phyloP scores from a whole-genome alignment of 345 rosid species.

The Pelargonium nanum region DNA sequence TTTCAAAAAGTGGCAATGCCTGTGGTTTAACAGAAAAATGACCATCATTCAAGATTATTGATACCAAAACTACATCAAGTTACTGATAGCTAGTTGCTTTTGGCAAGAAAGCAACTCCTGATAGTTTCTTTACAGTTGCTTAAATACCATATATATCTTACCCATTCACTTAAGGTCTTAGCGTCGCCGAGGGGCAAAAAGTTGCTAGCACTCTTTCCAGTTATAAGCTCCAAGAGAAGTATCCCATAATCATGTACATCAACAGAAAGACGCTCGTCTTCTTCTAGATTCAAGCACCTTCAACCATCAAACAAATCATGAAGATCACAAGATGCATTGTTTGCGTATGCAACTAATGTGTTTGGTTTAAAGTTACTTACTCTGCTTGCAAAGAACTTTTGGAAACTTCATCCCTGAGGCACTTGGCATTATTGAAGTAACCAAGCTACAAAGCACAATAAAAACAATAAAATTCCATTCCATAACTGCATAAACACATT shows the following conservation, averaged over 20 bases:
- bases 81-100: too few species aligned
- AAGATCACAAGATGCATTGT: not conserved
- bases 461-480: slow-evolving; percentile 1
- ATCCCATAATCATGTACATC: slow-evolving; percentile 36
- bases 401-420: slow-evolving; percentile 15
- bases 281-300: slow-evolving; percentile 9
- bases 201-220: slow-evolving; percentile 23
- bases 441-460: slow-evolving; percentile 23
- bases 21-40: too few species aligned
- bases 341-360: not conserved
- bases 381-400: not conserved
- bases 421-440: slow-evolving; percentile 29
- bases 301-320: not conserved
- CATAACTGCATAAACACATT: not conserved
- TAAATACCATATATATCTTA: slow-evolving; percentile 11
- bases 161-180: slow-evolving; percentile 30
- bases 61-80: not conserved
- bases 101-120: too few species aligned
- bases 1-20: not conserved
- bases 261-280: slow-evolving; percentile 14
- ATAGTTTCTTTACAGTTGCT: not conserved
- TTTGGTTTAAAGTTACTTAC: not conserved
- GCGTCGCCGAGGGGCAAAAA: slow-evolving; percentile 12
- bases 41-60: not conserved
- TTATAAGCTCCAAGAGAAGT: slow-evolving; percentile 36